Evolutionary conservation across 1,284 basidiomycete species (phyloP).

Genomic region (Melampsora larici-populina): DNA sequence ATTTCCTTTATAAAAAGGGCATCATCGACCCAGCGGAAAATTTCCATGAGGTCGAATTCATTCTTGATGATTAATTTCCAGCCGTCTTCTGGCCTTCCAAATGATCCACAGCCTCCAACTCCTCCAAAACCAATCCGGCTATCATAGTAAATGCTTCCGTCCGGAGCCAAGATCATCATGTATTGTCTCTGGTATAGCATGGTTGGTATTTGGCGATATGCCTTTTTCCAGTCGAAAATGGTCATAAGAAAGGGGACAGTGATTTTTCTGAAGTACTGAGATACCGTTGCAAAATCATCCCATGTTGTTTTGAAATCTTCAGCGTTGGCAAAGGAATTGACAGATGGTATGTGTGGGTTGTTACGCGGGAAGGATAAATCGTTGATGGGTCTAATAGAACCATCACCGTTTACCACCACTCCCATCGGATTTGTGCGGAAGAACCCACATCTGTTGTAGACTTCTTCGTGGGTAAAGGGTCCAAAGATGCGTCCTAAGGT

Average conservation of each 20-base stretch:
- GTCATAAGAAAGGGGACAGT: not conserved
- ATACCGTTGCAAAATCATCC: conserved; percentile 12
- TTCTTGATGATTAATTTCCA: too few relatives aligned
- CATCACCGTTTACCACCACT: not conserved
- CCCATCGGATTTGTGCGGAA: too few relatives aligned
- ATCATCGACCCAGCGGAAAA: too few relatives aligned
- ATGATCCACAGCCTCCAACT: not conserved
- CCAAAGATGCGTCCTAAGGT: not conserved
- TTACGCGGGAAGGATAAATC: not conserved
- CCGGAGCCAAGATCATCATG: not conserved
- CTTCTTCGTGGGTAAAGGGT: too few relatives aligned
- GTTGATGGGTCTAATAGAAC: not conserved
- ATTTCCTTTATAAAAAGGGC: too few relatives aligned
- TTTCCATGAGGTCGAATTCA: too few relatives aligned
- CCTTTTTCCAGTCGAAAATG: too few relatives aligned
- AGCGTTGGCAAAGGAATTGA: conserved; percentile 4
- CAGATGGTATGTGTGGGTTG: not conserved
- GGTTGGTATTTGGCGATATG: not conserved
- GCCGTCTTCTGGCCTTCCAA: not conserved
- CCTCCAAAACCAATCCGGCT: too few relatives aligned
- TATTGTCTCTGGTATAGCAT: not conserved
- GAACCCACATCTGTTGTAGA: too few relatives aligned
- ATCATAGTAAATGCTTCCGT: not conserved
- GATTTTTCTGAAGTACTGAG: not conserved
- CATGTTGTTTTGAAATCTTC: not conserved